Conservation (phyloP, 2,329 filamentous ascomycete genomes). For the Dryadomyces sulphureus region DNA sequence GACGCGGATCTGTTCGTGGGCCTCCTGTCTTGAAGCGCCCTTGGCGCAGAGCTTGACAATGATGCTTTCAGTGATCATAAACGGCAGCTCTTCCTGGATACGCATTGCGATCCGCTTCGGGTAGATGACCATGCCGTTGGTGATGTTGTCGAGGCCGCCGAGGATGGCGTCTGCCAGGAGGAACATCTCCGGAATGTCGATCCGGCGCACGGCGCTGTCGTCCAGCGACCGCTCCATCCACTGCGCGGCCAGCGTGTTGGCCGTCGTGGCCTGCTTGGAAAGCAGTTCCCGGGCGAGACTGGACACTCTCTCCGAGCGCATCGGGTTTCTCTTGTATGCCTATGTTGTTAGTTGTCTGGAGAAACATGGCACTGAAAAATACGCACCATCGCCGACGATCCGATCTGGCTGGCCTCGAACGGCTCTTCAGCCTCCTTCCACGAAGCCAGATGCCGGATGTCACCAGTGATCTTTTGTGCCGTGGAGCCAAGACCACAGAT, state of each 20-base stretch:
- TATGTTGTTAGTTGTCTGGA: neutral
- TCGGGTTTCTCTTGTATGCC: slow-evolving; percentile 31
- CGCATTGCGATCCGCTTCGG: slow-evolving; percentile 53
- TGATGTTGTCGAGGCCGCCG: slow-evolving; percentile 46
- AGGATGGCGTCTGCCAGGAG: slow-evolving; percentile 54
- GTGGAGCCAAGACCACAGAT: slow-evolving; percentile 43
- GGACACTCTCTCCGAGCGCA: slow-evolving; percentile 32
- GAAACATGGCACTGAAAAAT: neutral
- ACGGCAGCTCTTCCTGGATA: slow-evolving; percentile 65
- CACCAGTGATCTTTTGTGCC: slow-evolving; percentile 43
- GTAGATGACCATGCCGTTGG: slow-evolving; percentile 57
- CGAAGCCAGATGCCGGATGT: slow-evolving; percentile 1
- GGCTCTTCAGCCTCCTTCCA: slow-evolving; percentile 51
- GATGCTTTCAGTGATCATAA: slow-evolving; percentile 54
- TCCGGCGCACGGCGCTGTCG: slow-evolving; percentile 51
- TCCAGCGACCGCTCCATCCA: slow-evolving; percentile 66
- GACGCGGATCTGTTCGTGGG: slow-evolving; percentile 76
- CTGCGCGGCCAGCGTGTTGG: slow-evolving; percentile 56
- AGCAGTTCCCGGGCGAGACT: slow-evolving; percentile 23
- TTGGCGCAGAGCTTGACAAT: slow-evolving; percentile 64
- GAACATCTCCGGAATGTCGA: slow-evolving; percentile 50
- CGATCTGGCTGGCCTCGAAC: slow-evolving; percentile 66
- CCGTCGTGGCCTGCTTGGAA: slow-evolving; percentile 25
- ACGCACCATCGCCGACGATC: slow-evolving; percentile 37
- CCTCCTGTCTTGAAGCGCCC: slow-evolving; percentile 61